Evolutionary conservation across 495 filamentous ascomycete species (phyloP).

Genomic region (Aspergillus mulundensis): DNA sequence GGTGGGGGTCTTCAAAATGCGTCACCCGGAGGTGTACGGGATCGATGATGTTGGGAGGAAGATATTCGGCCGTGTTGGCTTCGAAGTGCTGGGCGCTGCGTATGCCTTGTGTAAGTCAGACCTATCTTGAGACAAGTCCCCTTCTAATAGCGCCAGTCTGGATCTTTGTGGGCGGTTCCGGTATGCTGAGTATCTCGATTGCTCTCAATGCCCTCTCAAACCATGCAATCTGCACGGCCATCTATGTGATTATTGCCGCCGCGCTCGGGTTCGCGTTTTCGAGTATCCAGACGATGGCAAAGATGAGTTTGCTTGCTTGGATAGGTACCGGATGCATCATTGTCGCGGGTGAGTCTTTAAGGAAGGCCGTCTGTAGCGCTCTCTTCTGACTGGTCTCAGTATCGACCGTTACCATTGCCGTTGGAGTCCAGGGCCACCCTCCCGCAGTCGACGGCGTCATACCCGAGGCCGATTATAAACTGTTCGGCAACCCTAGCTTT

Average conservation of each 20-base stretch:
- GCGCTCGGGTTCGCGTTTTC: conserved; percentile 25
- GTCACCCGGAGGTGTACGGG: conserved; percentile 57
- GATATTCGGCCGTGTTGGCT: conserved; percentile 56
- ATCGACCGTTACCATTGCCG: conserved; percentile 64
- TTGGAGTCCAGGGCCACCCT: conserved; percentile 48
- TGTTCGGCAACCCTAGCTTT: conserved; percentile 28
- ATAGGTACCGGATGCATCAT: conserved; percentile 33
- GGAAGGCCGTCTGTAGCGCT: no score
- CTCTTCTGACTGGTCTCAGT: conserved; percentile 29
- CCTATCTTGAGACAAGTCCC: not conserved
- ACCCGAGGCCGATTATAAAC: conserved; percentile 32
- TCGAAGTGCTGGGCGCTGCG: conserved; percentile 53
- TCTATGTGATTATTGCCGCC: conserved; percentile 32
- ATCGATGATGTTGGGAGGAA: conserved; percentile 63
- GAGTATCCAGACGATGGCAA: conserved; percentile 36
- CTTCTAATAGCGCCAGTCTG: not conserved
- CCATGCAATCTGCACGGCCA: conserved; percentile 58
- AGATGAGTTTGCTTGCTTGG: conserved; percentile 39
- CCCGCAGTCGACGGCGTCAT: conserved; percentile 23
- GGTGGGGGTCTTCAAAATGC: conserved; percentile 63
- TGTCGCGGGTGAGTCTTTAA: not conserved
- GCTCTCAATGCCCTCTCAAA: conserved; percentile 61
- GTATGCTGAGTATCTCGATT: conserved; percentile 46
- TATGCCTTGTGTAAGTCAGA: conserved; percentile 30
- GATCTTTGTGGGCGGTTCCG: not conserved